These are phyloP conservation scores for Tephrocybe rancida DNA, from an alignment of 768 basidiomycete genomes.

Conservation along the genomic window DNA sequence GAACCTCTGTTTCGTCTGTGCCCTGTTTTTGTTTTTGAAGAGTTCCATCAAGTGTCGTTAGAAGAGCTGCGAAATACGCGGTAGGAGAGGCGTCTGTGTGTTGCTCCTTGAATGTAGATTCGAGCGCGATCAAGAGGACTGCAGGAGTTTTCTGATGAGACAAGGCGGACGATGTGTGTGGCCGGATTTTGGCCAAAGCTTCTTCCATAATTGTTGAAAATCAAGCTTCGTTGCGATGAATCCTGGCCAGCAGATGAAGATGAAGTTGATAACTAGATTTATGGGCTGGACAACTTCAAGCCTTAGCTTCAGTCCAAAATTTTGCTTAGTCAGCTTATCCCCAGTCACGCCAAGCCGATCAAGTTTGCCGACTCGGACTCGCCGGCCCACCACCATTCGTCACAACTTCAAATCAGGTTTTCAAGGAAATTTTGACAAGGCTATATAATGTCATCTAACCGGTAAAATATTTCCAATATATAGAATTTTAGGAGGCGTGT, in stretches of 20 bases:
- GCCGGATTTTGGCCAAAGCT: slow-evolving; percentile 82
- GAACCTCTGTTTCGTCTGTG: slow-evolving; percentile 67
- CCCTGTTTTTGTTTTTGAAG: slow-evolving; percentile 58
- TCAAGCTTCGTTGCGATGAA: neutral
- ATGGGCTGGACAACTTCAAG: neutral
- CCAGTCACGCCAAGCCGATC: slow-evolving; percentile 5
- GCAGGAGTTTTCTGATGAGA: slow-evolving; percentile 90
- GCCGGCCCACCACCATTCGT: neutral
- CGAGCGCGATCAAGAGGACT: slow-evolving; percentile 80
- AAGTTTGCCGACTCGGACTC: neutral
- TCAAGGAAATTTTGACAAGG: too few relatives aligned
- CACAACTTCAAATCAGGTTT: too few relatives aligned
- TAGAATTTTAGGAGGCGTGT: too few relatives aligned
- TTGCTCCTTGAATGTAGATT: slow-evolving; percentile 76
- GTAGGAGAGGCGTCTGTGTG: slow-evolving; percentile 71
- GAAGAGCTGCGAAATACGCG: slow-evolving; percentile 92
- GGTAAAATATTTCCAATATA: too few relatives aligned
- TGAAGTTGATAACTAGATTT: neutral
- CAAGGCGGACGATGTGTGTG: slow-evolving; percentile 80
- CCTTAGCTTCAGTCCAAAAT: slow-evolving; percentile 19
- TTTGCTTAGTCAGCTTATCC: slow-evolving; percentile 32
- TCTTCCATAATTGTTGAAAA: slow-evolving; percentile 50
- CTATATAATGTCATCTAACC: too few relatives aligned
- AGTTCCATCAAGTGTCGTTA: slow-evolving; percentile 82
- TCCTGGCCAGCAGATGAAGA: slow-evolving; percentile 12